phyloP scores from a whole-genome alignment of 495 filamentous ascomycete species.

The Polyplosphaeria fusca region DNA sequence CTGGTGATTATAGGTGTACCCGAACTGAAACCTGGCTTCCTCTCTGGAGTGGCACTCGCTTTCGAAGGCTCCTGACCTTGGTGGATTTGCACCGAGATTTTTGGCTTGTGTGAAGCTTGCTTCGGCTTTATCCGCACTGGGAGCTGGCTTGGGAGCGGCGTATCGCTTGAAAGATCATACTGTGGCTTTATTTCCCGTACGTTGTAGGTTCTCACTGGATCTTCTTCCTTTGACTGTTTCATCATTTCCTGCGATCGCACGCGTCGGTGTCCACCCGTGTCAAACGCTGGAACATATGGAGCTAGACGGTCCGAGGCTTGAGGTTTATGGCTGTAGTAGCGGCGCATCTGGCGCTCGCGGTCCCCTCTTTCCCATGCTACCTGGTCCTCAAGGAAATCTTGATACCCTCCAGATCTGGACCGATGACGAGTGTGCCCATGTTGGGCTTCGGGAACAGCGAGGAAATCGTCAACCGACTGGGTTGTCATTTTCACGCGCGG shows the following conservation, averaged over 20 bases:
- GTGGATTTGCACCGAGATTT: constrained; percentile 18
- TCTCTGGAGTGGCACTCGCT: too few species aligned
- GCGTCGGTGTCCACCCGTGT: constrained; percentile 5
- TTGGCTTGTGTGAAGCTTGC: neutral
- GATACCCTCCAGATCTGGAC: constrained; percentile 15
- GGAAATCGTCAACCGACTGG: neutral
- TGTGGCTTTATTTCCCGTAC: constrained; percentile 4
- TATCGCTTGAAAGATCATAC: neutral
- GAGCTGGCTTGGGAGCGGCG: neutral
- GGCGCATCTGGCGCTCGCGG: constrained; percentile 17
- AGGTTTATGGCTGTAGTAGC: constrained; percentile 9
- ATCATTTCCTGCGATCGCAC: constrained; percentile 6
- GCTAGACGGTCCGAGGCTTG: constrained; percentile 4
- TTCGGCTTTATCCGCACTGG: neutral
- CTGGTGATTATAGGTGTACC: too few species aligned
- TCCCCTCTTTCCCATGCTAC: constrained; percentile 8
- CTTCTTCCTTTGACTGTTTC: neutral
- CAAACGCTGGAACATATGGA: constrained; percentile 13
- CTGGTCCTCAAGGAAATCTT: constrained; percentile 11
- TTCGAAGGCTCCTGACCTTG: neutral
- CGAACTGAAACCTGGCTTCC: too few species aligned
- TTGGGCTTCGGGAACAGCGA: neutral
- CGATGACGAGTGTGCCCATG: neutral
- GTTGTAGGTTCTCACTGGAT: neutral
- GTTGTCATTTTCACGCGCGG: neutral